Evolutionary conservation across 306 rosid species (phyloP), one percentile per base, ranked within the genome.

Genomic region (Vigna hirtella): DNA sequence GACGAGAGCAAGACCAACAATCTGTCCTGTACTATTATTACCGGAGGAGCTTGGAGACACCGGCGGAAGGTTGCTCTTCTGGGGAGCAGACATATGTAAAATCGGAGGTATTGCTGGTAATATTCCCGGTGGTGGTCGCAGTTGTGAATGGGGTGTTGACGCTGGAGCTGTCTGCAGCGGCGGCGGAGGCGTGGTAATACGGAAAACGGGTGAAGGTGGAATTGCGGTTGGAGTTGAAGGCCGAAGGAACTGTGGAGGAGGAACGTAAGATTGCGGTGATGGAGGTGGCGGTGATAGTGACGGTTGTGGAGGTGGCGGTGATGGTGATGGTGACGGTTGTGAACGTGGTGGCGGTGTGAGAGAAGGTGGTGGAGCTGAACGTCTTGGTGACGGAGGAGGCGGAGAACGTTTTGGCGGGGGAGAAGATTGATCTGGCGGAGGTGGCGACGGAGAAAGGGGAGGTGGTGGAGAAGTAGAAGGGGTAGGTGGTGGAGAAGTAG

Each of bases 1-100:
- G 5, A 87, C 94, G 1, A 88, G 7, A 1, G 89, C 66, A 8
- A 74, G 58, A 20, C 91, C 98, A 16, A 87, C 32, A n/a, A 73
- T 52, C 30, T 86, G 66, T 0, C 62, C 84, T 0, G 84, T 30
- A 2, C 59, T 72, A 36, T 6, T 36, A 30, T 53, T 28, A 43
- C 12, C 16, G 56, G 78, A 51, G 56, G 78, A 45, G 45, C 61
- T 10, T 9, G 56, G 32, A 49, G 85, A 50, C 22, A 18, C 63
- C 16, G 90, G 17, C 8, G 55, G 51, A 2, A 61, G 16, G 10
- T 77, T 17, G 66, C 24, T 66, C 5, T 28, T 49, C 8, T 86
- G 30, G 28, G 81, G 1, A 74, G 85, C 0, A 64, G 5, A 16
- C 9, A 2, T 70, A 62, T 79, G 53, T 24, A 86, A 57, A 43